Base-by-base conservation (phyloP, 371 early-diverging fungal species). In the Gilbertella persicaria region DNA sequence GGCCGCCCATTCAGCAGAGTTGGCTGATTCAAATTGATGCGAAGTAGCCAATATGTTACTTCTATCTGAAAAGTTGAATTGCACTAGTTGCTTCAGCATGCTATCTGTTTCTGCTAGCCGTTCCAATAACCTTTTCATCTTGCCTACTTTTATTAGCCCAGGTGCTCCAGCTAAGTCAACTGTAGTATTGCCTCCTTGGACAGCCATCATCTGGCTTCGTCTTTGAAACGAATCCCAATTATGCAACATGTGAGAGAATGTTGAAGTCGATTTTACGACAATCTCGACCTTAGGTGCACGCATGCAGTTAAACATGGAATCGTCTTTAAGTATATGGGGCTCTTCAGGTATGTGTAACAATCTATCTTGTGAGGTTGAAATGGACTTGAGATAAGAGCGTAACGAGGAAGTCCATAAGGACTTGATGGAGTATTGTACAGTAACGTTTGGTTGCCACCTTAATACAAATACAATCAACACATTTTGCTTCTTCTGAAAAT, bases 401-500 rank as follows among this genome's bases (percentile, higher is more conserved):
- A 67, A 53, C 0, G 62, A 58, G 1, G 66, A 59, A 10, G 57
- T 53, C 60, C 71, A 67, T 3, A 47, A 39, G 13, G 73, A 67
- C 14, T 66, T 68, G 43, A 96, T 85, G 24, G 86, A 86, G 70
- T 97, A 97, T 36, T 90, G 85, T 9, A 97, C 80, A 0, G 88
- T 90, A 36, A 96, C 87, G 55, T 91, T 87, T 0, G 92, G 92
- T 21, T 92, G 85, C 95, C 95, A 95, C 8, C 83, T 81, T 53
- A 91, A 58, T 25, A 79, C 68, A 44, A 94, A 61, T 16, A 78
- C 78, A 29, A 92, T 74, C 21, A 78, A 75, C 0, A 90, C 73
- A 50, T 80, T 82, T 46, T 81, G 80, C 14, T 61, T 62, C 21
- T 50, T 58, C 30, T 69, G 66, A 4, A 58, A 58, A n/a, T 58